Evolutionary conservation across 2,329 filamentous ascomycete species (phyloP).

Genomic region (Colletotrichum tofieldiae): DNA sequence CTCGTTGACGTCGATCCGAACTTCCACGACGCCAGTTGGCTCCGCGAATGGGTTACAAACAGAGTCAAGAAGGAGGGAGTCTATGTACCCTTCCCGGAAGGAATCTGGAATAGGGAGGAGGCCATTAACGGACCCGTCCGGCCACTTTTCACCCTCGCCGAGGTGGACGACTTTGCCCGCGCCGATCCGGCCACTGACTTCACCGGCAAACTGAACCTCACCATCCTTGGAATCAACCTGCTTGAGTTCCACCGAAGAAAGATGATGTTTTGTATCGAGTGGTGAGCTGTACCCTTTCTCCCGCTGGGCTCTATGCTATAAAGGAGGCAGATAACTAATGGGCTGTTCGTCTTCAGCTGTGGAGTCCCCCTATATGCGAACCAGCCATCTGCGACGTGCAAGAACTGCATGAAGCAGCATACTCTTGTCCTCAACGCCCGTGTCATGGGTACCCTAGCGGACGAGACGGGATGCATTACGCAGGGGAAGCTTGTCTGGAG

Average conservation of each 20-base stretch:
- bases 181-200: slow-evolving; percentile 51
- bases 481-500: slow-evolving; percentile 69
- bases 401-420: slow-evolving; percentile 53
- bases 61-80: slow-evolving; percentile 66
- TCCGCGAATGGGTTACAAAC: slow-evolving; percentile 64
- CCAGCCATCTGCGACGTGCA: slow-evolving; percentile 54
- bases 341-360: slow-evolving; percentile 57
- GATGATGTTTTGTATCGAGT: slow-evolving; percentile 59
- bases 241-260: slow-evolving; percentile 49
- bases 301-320: not conserved
- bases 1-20: slow-evolving; percentile 71
- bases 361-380: slow-evolving; percentile 70
- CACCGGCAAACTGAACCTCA: slow-evolving; percentile 57
- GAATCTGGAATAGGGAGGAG: slow-evolving; percentile 55
- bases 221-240: slow-evolving; percentile 53
- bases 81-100: slow-evolving; percentile 63
- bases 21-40: slow-evolving; percentile 67
- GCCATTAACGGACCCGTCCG: slow-evolving; percentile 52
- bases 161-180: slow-evolving; percentile 60
- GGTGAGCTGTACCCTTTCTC: slow-evolving; percentile 49
- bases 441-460: slow-evolving; percentile 57
- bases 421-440: slow-evolving; percentile 57
- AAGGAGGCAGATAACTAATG: slow-evolving; percentile 12
- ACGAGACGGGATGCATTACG: slow-evolving; percentile 70
- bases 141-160: slow-evolving; percentile 59